Evolutionary conservation across 306 rosid species (phyloP).

Genomic region (Quercus variabilis): DNA sequence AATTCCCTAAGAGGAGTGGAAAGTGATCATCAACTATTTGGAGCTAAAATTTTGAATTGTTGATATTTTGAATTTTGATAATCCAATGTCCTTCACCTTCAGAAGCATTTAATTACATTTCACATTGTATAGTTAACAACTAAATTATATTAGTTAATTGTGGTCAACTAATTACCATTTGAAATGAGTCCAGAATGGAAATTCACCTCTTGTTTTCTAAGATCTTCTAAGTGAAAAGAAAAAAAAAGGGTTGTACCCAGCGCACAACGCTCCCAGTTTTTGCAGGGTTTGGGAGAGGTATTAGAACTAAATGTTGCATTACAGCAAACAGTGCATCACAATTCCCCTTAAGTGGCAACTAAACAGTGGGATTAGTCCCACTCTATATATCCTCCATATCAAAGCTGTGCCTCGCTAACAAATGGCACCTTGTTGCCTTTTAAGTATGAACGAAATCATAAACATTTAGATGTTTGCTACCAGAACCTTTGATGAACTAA

Average conservation of each 20-base stretch:
- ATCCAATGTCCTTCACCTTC: background rate
- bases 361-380: background rate
- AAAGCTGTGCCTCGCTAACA: background rate
- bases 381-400: background rate
- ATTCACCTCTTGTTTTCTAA: no score
- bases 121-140: no score
- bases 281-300: no score
- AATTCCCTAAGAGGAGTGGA: background rate
- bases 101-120: background rate
- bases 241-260: no score
- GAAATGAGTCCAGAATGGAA: no score
- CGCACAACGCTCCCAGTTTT: no score
- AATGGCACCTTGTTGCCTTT: background rate
- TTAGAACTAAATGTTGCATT: no score
- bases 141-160: no score
- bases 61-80: background rate
- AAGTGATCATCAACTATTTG: background rate
- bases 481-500: background rate
- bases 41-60: background rate
- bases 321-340: no score
- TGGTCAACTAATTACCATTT: no score
- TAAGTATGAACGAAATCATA: background rate
- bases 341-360: no score
- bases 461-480: background rate
- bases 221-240: no score